Evolutionary conservation across 2,329 filamentous ascomycete genomes (phyloP).

Genomic region (Diplodia mutila): DNA sequence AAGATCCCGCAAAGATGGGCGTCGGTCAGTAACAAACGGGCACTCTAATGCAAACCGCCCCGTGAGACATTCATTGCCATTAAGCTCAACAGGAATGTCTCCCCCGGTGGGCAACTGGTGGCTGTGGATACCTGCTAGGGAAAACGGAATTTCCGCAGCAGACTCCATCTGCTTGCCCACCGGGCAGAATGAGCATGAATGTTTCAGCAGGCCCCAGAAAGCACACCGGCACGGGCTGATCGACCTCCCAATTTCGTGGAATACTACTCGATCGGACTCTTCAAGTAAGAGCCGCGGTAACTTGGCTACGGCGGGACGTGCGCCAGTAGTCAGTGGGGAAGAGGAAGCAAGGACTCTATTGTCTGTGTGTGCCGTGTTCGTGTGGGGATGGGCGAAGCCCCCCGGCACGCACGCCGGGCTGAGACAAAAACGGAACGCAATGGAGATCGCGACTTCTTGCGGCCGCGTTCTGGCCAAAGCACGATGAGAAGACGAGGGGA

Average conservation of each 20-base stretch:
- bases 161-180: neutral
- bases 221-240: neutral
- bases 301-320: neutral
- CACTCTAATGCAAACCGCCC: neutral
- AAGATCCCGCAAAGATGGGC: neutral
- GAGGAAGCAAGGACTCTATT: neutral
- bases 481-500: neutral
- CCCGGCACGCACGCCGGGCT: neutral
- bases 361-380: neutral
- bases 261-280: conserved; percentile 9
- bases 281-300: conserved; percentile 18
- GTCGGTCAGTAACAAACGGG: neutral
- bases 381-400: neutral
- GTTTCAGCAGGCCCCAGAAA: neutral
- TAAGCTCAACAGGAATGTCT: neutral
- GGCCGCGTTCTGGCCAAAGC: neutral
- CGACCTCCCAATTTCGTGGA: conserved; percentile 11
- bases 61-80: neutral
- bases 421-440: neutral
- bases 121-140: neutral
- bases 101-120: neutral
- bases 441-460: neutral
- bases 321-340: neutral
- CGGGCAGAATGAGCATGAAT: neutral
- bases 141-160: neutral